Evolutionary conservation across 140 eudicot genomes (phyloP).

Genomic region (Flaveria floridana): DNA sequence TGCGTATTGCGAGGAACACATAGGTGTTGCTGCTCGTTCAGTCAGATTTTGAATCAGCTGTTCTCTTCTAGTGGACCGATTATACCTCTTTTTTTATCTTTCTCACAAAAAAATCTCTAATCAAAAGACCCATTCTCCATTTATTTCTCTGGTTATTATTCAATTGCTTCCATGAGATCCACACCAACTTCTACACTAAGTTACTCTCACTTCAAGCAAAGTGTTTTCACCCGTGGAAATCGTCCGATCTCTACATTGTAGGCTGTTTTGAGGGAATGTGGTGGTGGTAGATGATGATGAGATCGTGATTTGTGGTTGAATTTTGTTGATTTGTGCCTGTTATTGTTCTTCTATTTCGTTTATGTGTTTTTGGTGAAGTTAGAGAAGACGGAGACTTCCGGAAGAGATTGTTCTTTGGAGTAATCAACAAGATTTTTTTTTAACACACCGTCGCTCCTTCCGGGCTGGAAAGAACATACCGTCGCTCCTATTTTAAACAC

Average conservation of each 20-base stretch:
- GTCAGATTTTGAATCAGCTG: too few relatives aligned
- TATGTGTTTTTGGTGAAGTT: conserved; percentile 31
- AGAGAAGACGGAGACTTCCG: conserved; percentile 64
- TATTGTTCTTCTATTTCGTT: conserved; percentile 11
- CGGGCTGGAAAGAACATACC: too few relatives aligned
- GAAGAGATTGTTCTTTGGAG: too few relatives aligned
- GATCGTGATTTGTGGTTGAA: conserved; percentile 51
- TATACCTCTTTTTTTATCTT: conserved; percentile 11
- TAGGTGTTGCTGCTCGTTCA: too few relatives aligned
- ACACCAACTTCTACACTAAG: conserved; percentile 24
- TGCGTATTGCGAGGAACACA: too few relatives aligned
- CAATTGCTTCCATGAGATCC: conserved; percentile 19
- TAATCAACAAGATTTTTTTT: too few relatives aligned
- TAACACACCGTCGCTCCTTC: too few relatives aligned
- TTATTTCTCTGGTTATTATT: conserved; percentile 11
- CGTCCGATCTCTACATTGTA: conserved; percentile 46
- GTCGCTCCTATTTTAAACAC: too few relatives aligned
- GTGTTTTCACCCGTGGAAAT: conserved; percentile 31
- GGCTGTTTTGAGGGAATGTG: conserved; percentile 56
- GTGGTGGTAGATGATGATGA: conserved; percentile 27
- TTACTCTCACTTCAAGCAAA: conserved; percentile 40
- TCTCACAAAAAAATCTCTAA: conserved; percentile 18
- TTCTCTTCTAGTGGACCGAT: too few relatives aligned
- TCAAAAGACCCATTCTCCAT: conserved; percentile 21
- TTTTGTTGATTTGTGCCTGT: not conserved